Evolutionary conservation across 805 yeast species (phyloP), one percentile per base, ranked within the genome.

Genomic region (Lipomyces chichibuensis): DNA sequence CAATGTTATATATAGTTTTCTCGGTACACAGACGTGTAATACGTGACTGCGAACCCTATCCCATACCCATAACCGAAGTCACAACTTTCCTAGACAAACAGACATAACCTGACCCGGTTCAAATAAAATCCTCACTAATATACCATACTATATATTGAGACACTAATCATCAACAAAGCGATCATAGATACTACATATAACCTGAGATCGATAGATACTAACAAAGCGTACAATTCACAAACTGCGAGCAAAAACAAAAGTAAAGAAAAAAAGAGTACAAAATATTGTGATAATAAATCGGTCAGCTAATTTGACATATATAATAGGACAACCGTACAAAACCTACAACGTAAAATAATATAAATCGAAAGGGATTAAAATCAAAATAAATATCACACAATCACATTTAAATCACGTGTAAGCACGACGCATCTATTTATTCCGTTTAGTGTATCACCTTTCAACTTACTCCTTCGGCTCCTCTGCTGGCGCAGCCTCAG

Each of bases 401-500:
- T 17, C 49, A 5, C 49, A 43, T 43, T 43, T 43, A 43, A 43
- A 43, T n/a, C 23, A 43, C 49, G 23, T 43, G 23, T 43, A 43
- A 43, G 49, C 9, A 56, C 56, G 56, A 49, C 39, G 43, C 32
- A 59, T 56, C 52, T 37, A 37, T 23, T 56, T 58, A 57, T 58
- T 56, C 57, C 52, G 39, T 23, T 53, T 27, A 29, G 13, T 23
- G 49, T 43, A 43, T 43, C 23, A 43, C 49, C 49, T 43, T 43
- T 43, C 49, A 43, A 43, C 14, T 55, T 60, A 29, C 23, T 59
- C 65, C 68, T 56, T 59, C 49, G 67, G 59, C 57, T 57, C 65
- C 54, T 49, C 66, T 6, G 46, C 72, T 52, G 73, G 59, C 32
- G 67, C 74, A 59, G 75, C 71, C 64, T 73, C 75, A 39, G 74